Percentiles rank a stretch among this genome's conserved stretches.
Conservation (phyloP, 768 basidiomycete genomes). For the Trametes punicea region DNA sequence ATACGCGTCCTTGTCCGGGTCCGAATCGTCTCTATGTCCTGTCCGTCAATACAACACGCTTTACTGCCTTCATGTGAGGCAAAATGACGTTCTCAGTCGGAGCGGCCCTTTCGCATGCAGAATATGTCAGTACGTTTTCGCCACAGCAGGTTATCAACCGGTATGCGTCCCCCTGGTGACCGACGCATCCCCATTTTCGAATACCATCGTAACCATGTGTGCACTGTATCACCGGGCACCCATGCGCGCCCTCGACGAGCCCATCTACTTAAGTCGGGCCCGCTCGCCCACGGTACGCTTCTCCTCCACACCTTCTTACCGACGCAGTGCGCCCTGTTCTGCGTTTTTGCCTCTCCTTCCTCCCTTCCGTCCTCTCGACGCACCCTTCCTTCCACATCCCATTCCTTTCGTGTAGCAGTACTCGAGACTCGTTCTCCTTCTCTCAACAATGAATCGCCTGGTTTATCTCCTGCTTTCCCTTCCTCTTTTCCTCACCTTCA, state of each 20-base stretch:
- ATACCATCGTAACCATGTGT: constrained; percentile 5
- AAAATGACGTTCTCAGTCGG: constrained; percentile 1
- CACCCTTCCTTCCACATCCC: constrained; percentile 17
- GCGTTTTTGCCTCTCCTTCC: constrained; percentile 7
- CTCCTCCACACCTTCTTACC: constrained; percentile 10
- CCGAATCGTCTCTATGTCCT: background rate
- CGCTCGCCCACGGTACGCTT: background rate
- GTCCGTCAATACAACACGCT: background rate
- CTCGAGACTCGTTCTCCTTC: background rate
- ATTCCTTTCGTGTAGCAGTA: constrained; percentile 22
- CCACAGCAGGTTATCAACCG: background rate
- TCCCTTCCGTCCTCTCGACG: constrained; percentile 5
- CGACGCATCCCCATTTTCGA: constrained; percentile 12
- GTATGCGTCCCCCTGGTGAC: constrained; percentile 18
- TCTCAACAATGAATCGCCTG: constrained; percentile 25
- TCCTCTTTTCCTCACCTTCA: constrained; percentile 21
- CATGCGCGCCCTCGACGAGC: background rate
- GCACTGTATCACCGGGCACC: background rate
- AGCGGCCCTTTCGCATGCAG: constrained; percentile 1
- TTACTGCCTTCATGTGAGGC: constrained; percentile 5
- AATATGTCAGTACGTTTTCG: constrained; percentile 16
- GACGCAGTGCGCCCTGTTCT: constrained; percentile 20
- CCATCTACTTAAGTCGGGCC: constrained; percentile 4
- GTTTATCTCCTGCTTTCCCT: constrained; percentile 25
- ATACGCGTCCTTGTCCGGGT: background rate